Conservation (phyloP, 2,329 filamentous ascomycete genomes). For the Trichoderma oligosporum region DNA sequence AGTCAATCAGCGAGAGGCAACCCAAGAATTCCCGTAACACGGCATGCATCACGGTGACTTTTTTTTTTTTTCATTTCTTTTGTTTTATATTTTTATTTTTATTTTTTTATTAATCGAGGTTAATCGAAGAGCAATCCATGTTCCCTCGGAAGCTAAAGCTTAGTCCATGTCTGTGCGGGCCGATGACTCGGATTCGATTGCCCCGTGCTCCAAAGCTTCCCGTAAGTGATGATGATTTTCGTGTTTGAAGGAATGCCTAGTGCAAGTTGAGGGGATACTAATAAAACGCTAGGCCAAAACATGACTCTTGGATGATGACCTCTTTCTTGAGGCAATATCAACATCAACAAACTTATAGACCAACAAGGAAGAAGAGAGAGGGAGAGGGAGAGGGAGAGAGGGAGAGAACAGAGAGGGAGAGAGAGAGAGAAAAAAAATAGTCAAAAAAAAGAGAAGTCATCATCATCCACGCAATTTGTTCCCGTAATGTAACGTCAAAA, state of each 20-base stretch:
- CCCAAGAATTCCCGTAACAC: background rate
- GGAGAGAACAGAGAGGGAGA: no score
- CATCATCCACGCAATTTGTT: no score
- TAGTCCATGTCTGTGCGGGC: conserved; percentile 9
- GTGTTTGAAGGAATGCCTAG: background rate
- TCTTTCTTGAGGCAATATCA: no score
- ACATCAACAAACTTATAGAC: background rate
- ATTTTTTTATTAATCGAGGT: background rate
- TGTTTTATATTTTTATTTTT: background rate
- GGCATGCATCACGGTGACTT: background rate
- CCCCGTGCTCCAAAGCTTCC: conserved; percentile 5
- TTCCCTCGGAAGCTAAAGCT: conserved; percentile 10
- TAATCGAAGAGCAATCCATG: background rate
- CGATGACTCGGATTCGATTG: conserved; percentile 18
- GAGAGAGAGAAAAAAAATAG: no score
- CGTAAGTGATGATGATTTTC: background rate
- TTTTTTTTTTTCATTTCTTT: background rate
- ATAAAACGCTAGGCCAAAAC: background rate
- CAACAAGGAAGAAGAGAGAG: no score
- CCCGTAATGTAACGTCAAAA: background rate
- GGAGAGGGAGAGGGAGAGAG: no score
- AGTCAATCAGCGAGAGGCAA: background rate
- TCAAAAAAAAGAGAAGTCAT: no score
- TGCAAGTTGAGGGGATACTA: background rate
- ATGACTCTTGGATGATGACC: background rate